These are phyloP conservation scores for Phytophthora pinifolia DNA, from an alignment of 352 stramenopile species.

Conservation along the genomic window DNA sequence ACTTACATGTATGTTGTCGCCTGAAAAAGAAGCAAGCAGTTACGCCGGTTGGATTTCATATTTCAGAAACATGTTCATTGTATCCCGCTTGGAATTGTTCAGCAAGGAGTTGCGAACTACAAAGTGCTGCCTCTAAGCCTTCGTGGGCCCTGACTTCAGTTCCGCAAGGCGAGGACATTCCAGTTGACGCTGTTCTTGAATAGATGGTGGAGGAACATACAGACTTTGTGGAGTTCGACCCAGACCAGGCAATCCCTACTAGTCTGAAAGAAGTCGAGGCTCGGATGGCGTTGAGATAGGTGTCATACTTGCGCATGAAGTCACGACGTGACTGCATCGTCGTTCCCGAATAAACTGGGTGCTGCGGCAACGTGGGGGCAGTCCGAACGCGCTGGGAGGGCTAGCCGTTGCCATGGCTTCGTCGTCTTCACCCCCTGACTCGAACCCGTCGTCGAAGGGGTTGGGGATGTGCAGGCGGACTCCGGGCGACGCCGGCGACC, in stretches of 20 bases:
- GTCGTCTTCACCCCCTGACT: no score
- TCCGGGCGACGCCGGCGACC: no score
- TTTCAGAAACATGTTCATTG: neutral
- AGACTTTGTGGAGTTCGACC: neutral
- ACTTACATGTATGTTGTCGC: slow-evolving; percentile 5
- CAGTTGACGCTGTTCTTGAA: neutral
- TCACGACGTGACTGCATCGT: no score
- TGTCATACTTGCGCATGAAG: no score
- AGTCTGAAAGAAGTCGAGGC: slow-evolving; percentile 2
- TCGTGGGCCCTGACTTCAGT: neutral
- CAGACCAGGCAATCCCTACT: neutral
- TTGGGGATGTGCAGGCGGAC: no score
- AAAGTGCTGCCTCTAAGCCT: neutral
- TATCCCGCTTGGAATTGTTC: neutral
- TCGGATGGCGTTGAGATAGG: no score
- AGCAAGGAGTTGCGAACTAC: slow-evolving; percentile 3
- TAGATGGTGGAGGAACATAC: neutral
- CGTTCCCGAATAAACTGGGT: no score
- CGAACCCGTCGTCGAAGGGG: no score
- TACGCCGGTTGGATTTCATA: slow-evolving; percentile 1
- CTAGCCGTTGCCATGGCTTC: no score
- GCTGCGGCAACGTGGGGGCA: no score
- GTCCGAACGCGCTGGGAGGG: no score
- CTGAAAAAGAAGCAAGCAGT: neutral
- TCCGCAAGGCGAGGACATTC: neutral